These are phyloP conservation scores for Hysterangium stoloniferum DNA, from an alignment of 768 basidiomycete species.

Conservation along the genomic window DNA sequence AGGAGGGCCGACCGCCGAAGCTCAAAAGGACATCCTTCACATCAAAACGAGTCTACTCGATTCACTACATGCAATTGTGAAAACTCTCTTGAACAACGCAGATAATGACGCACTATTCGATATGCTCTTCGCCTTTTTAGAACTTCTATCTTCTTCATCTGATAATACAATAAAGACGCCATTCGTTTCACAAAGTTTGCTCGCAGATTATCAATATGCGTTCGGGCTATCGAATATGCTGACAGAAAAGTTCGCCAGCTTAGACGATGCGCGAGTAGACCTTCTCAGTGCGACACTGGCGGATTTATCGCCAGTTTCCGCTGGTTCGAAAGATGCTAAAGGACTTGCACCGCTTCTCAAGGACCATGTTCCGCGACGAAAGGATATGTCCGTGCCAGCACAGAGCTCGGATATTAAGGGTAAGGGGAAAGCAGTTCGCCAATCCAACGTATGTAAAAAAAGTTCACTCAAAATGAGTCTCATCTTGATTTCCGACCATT, in stretches of 20 bases:
- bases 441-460: background rate
- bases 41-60: conserved; percentile 1
- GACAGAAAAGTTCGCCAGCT: conserved; percentile 33
- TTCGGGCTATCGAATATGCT: conserved; percentile 53
- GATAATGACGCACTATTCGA: conserved; percentile 30
- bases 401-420: conserved; percentile 34
- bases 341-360: conserved; percentile 2
- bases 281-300: conserved; percentile 43
- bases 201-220: conserved; percentile 65
- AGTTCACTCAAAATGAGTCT: too few relatives aligned
- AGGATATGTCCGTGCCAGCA: conserved; percentile 15
- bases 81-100: background rate
- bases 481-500: background rate
- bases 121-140: conserved; percentile 51
- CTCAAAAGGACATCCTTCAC: background rate
- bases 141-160: conserved; percentile 30
- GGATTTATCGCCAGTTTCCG: conserved; percentile 28
- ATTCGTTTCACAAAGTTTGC: conserved; percentile 59
- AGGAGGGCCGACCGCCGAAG: background rate
- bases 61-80: conserved; percentile 3
- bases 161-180: background rate
- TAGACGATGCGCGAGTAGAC: conserved; percentile 52
- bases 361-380: conserved; percentile 21
- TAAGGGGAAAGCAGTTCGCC: conserved; percentile 22
- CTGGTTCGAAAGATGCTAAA: conserved; percentile 7